Percentiles rank a stretch among this genome's conserved stretches.
Evolutionary conservation across 1,284 basidiomycete species (phyloP).

Genomic region (Heimioporus retisporus): DNA sequence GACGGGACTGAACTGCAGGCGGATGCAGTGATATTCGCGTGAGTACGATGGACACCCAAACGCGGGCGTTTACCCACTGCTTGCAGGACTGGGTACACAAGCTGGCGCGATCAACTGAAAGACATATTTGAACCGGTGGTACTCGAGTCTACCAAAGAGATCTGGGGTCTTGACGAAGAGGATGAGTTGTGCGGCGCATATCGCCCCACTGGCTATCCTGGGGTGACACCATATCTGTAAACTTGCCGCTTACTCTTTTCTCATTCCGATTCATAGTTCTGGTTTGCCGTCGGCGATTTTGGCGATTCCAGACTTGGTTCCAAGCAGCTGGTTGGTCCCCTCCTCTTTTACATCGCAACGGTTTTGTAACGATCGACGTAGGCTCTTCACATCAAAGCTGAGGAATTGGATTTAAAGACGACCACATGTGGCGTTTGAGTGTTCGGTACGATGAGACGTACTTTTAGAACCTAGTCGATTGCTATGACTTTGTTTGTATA

Average conservation of each 20-base stretch:
- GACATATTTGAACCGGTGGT: constrained; percentile 11
- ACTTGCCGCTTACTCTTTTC: not conserved
- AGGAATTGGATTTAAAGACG: constrained; percentile 11
- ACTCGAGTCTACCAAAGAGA: constrained; percentile 18
- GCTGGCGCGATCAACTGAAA: constrained; percentile 18
- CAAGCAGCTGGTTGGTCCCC: constrained; percentile 13
- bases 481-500: no score
- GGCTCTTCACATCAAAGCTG: constrained; percentile 21
- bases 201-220: constrained; percentile 19
- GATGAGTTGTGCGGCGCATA: constrained; percentile 17
- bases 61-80: not conserved
- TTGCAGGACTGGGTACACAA: constrained; percentile 17
- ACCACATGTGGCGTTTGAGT: not conserved
- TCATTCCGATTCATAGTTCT: constrained; percentile 5
- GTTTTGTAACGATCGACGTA: not conserved
- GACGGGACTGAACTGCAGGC: constrained; percentile 14
- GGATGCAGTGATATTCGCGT: constrained; percentile 20
- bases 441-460: no score
- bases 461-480: no score
- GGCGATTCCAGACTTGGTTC: constrained; percentile 16
- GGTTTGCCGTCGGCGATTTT: constrained; percentile 17
- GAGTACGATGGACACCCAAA: not conserved
- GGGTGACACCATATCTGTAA: not conserved
- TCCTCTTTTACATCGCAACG: not conserved
- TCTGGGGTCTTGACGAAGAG: constrained; percentile 21